Percentiles rank a stretch among this genome's conserved stretches.
phyloP scores from a whole-genome alignment of 2,329 filamentous ascomycete species.

The Cordyceps militaris region DNA sequence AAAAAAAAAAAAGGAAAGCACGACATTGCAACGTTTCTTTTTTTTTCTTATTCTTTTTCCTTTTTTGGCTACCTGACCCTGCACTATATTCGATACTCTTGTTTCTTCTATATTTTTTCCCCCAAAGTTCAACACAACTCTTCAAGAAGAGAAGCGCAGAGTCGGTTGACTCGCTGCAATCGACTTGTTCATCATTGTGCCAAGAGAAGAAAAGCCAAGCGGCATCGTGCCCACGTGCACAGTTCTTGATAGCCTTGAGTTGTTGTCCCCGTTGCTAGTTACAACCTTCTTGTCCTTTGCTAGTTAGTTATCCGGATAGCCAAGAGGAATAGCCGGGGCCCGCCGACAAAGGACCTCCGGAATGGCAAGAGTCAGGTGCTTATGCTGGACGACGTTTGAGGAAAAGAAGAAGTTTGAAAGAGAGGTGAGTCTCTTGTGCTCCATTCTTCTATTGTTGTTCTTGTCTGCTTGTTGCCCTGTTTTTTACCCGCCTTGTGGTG shows the following conservation, averaged over 20 bases:
- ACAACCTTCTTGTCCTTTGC: no score
- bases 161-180: background rate
- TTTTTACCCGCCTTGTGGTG: background rate
- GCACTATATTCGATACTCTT: conserved; percentile 2
- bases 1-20: background rate
- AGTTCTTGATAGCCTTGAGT: no score
- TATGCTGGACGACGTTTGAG: background rate
- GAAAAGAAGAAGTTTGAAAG: background rate
- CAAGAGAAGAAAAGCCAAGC: background rate
- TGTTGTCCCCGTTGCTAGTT: no score
- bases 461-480: background rate
- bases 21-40: background rate
- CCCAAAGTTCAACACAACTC: background rate
- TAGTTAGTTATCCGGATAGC: no score
- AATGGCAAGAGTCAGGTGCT: background rate
- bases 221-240: background rate
- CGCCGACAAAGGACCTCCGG: no score
- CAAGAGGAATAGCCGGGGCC: no score
- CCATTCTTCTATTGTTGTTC: background rate
- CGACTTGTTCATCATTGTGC: background rate
- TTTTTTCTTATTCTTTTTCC: background rate
- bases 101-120: background rate
- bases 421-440: background rate
- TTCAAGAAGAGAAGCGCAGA: background rate
- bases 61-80: conserved; percentile 3